A percentile compares a stretch with the other conserved stretches of the same genome.
phyloP scores from a whole-genome alignment of 2,329 filamentous ascomycete species.

The Phaeosphaeriaceae sp. region DNA sequence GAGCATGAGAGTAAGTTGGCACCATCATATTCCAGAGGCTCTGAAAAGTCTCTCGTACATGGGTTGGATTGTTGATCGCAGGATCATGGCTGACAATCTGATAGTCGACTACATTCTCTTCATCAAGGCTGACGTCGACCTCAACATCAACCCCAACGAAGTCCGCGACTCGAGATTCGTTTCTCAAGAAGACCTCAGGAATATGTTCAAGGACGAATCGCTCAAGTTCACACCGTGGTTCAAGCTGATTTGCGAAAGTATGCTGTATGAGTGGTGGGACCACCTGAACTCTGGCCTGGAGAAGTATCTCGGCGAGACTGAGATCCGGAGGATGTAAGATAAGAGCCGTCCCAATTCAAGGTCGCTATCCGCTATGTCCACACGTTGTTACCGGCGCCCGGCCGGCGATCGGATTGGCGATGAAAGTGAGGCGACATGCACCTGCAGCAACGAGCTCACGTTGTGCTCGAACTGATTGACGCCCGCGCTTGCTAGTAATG shows the following conservation, averaged over 20 bases:
- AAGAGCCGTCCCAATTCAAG: background rate
- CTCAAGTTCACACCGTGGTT: conserved; percentile 98
- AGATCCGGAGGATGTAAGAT: conserved; percentile 81
- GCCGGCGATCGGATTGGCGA: background rate
- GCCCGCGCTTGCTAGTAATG: conserved; percentile 35
- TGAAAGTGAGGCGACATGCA: conserved; percentile 27
- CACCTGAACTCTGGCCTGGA: conserved; percentile 82
- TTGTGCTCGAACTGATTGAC: conserved; percentile 18
- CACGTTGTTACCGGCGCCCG: background rate
- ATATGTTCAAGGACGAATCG: conserved; percentile 80
- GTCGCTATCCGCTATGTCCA: background rate
- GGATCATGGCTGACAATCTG: conserved; percentile 25
- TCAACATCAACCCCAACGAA: conserved; percentile 86
- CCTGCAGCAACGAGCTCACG: background rate
- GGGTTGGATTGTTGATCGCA: background rate
- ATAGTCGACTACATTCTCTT: conserved; percentile 98
- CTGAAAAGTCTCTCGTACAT: background rate
- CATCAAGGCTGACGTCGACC: conserved; percentile 85
- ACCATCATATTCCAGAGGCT: background rate
- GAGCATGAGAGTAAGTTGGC: conserved; percentile 89
- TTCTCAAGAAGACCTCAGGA: conserved; percentile 79
- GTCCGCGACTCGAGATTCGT: conserved; percentile 87
- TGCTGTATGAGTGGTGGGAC: conserved; percentile 98
- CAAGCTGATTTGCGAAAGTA: conserved; percentile 96
- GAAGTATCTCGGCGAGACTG: conserved; percentile 83